Conservation (phyloP, 108 stramenopile species). For the Fistulifera solaris region DNA sequence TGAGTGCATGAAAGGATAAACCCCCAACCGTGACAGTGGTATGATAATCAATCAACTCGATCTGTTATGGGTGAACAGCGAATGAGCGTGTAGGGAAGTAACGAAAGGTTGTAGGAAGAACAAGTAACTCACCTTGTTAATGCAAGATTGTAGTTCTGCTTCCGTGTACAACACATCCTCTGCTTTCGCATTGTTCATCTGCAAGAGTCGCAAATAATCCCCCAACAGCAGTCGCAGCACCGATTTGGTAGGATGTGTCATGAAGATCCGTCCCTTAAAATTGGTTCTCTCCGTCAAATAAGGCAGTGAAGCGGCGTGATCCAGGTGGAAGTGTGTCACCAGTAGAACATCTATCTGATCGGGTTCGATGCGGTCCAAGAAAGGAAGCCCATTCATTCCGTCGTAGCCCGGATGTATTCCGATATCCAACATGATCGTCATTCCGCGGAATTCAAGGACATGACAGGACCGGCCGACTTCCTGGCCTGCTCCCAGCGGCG, state of each 20-base stretch:
- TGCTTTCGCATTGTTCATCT: constrained; percentile 57
- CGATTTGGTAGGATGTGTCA: constrained; percentile 98
- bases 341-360: constrained; percentile 82
- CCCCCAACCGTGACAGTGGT: constrained; percentile 83
- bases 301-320: constrained; percentile 95
- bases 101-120: too few relatives aligned
- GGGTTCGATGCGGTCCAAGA: constrained; percentile 83
- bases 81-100: too few relatives aligned
- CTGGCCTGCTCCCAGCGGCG: constrained; percentile 65
- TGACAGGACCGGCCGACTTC: constrained; percentile 99
- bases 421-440: constrained; percentile 92
- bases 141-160: constrained; percentile 83
- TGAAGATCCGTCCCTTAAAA: constrained; percentile 91
- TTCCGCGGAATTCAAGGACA: constrained; percentile 90
- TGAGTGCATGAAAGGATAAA: constrained; percentile 90
- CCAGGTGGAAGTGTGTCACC: constrained; percentile 96
- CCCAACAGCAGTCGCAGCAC: constrained; percentile 88
- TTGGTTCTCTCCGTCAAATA: constrained; percentile 97
- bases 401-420: constrained; percentile 97
- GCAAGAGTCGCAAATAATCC: constrained; percentile 83
- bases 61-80: too few relatives aligned
- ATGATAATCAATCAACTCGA: constrained; percentile 95
- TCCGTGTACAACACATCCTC: constrained; percentile 86
- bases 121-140: constrained; percentile 47
- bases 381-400: constrained; percentile 86